Conservation (phyloP, 805 yeast species). For the Saccharomyces kudriavzevii region DNA sequence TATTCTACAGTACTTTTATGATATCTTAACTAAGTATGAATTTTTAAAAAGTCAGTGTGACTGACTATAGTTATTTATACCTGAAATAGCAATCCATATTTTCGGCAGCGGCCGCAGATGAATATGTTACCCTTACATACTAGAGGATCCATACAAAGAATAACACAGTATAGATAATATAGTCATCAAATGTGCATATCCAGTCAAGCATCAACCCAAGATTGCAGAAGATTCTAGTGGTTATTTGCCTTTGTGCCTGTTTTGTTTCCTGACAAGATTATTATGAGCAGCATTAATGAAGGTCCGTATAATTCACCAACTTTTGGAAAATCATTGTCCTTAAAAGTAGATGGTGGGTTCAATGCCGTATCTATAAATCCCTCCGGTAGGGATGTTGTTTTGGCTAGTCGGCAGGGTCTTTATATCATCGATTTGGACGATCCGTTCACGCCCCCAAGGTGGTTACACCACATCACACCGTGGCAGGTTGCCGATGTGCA, state of each 20-base stretch:
- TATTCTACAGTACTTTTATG: background rate
- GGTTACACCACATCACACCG: slow-evolving; percentile 83
- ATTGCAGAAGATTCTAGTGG: background rate
- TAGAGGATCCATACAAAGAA: background rate
- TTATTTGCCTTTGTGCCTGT: background rate
- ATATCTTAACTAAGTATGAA: background rate
- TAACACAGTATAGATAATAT: background rate
- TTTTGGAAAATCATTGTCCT: slow-evolving; percentile 72
- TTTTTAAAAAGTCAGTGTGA: background rate
- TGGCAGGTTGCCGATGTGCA: slow-evolving; percentile 99
- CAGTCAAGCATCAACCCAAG: background rate
- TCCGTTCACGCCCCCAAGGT: slow-evolving; percentile 90
- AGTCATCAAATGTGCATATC: background rate
- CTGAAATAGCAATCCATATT: background rate
- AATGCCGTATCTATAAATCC: slow-evolving; percentile 88
- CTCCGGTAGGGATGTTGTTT: slow-evolving; percentile 83
- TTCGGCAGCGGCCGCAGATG: background rate
- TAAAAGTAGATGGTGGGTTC: slow-evolving; percentile 85
- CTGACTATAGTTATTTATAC: background rate
- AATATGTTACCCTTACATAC: background rate
- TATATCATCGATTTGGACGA: slow-evolving; percentile 89
- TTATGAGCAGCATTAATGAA: slow-evolving; percentile 10
- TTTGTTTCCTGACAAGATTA: background rate
- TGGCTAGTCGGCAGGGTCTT: slow-evolving; percentile 76
- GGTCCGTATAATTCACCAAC: slow-evolving; percentile 44